These are phyloP conservation scores for Arabidopsis suecica DNA, from an alignment of 345 rosid species.

Conservation along the genomic window DNA sequence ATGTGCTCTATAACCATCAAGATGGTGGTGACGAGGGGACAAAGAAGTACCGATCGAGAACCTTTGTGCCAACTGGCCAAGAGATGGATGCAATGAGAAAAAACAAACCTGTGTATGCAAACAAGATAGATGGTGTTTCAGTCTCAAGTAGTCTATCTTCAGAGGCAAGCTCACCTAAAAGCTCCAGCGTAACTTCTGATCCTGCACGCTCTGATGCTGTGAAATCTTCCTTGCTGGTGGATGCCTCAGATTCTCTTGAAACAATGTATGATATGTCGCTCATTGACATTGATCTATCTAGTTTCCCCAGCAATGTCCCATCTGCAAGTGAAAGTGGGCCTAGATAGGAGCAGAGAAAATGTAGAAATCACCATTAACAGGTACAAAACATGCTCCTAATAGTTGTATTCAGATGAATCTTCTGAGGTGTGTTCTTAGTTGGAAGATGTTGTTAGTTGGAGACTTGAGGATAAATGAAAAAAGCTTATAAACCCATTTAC, in stretches of 20 bases:
- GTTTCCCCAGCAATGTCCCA: constrained; percentile 75
- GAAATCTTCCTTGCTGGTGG: constrained; percentile 76
- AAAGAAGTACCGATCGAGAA: constrained; percentile 87
- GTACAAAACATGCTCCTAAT: constrained; percentile 31
- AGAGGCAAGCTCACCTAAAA: constrained; percentile 61
- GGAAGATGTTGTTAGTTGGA: constrained; percentile 35
- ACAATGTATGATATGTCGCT: constrained; percentile 83
- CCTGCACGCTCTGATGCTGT: constrained; percentile 52
- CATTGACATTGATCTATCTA: constrained; percentile 84
- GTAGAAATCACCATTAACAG: constrained; percentile 37
- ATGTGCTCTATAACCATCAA: constrained; percentile 85
- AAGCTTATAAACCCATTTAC: constrained; percentile 31
- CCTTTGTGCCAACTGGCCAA: constrained; percentile 97
- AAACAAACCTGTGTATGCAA: constrained; percentile 68
- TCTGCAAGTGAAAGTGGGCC: constrained; percentile 65
- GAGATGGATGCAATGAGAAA: constrained; percentile 96
- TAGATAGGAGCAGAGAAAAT: constrained; percentile 53
- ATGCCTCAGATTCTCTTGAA: constrained; percentile 59
- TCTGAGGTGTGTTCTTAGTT: constrained; percentile 40
- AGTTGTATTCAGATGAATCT: constrained; percentile 32
- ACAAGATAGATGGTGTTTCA: constrained; percentile 84
- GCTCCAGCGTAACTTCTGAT: constrained; percentile 47
- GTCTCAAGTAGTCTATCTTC: constrained; percentile 73
- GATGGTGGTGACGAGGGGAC: constrained; percentile 88
- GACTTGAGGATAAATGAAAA: constrained; percentile 32